Conservation (phyloP, 78 protist genomes). For the Chrysochromulina tobinii region DNA sequence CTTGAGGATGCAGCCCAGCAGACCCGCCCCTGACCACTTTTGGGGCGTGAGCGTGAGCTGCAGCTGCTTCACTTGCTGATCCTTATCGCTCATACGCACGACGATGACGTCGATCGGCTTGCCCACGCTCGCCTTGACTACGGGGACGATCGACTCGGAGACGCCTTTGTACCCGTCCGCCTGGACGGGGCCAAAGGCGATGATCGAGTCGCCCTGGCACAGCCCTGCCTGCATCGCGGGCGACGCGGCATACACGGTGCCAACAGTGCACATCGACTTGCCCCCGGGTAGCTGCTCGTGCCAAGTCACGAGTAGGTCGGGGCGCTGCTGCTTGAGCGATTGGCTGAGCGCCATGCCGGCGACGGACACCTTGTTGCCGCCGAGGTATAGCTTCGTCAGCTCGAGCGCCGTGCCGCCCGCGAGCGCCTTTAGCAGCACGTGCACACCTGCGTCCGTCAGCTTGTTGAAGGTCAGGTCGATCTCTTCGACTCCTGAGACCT, state of each 20-base stretch:
- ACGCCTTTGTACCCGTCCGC: background rate
- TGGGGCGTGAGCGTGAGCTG: background rate
- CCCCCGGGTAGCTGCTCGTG: background rate
- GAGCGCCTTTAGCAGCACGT: background rate
- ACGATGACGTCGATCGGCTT: background rate
- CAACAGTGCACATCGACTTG: background rate
- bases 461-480: slow-evolving; percentile 12
- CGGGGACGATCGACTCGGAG: background rate
- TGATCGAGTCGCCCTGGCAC: background rate
- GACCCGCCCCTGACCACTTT: background rate
- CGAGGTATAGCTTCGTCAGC: background rate
- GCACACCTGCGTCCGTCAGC: slow-evolving; percentile 2
- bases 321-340: too few species aligned
- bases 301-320: background rate
- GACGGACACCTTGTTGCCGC: background rate
- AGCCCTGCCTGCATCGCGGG: background rate
- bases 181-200: background rate
- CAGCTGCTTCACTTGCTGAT: background rate
- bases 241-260: background rate
- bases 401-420: background rate
- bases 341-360: background rate
- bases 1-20: slow-evolving; percentile 9
- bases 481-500: background rate
- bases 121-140: background rate
- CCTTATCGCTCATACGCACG: background rate